Conservation (phyloP, 2,329 filamentous ascomycete genomes). For the Periconia sp. region DNA sequence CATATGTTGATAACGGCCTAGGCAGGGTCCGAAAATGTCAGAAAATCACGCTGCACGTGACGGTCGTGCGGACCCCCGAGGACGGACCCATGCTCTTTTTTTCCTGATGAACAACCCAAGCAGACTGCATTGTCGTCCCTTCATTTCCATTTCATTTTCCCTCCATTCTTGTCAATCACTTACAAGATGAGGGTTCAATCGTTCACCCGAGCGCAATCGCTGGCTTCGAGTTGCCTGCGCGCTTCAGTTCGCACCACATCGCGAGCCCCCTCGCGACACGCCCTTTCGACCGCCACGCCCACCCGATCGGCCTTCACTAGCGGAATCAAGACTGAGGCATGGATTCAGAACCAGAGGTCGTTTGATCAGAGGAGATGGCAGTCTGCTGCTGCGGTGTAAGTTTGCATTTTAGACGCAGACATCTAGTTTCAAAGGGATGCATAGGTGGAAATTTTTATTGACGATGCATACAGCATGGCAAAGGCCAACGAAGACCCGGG, state of each 20-base stretch:
- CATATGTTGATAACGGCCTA: not conserved
- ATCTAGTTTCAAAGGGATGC: conserved; percentile 12
- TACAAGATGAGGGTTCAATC: conserved; percentile 37
- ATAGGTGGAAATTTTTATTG: conserved; percentile 6
- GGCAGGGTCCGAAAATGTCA: not conserved
- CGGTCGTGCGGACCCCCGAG: not conserved
- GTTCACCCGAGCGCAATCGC: conserved; percentile 36
- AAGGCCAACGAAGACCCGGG: conserved; percentile 60
- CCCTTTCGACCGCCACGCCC: conserved; percentile 35
- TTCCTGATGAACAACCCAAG: conserved; percentile 11
- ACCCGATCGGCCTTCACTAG: conserved; percentile 29
- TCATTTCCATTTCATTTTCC: conserved; percentile 21
- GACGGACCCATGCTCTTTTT: not conserved
- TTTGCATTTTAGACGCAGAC: conserved; percentile 1
- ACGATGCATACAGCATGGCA: conserved; percentile 44
- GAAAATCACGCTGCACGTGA: not conserved
- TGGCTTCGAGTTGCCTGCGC: conserved; percentile 32
- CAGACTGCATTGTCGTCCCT: conserved; percentile 30
- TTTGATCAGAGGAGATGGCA: conserved; percentile 38
- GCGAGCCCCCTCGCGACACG: conserved; percentile 31
- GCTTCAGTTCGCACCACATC: conserved; percentile 25
- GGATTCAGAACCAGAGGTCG: conserved; percentile 26
- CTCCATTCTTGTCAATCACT: conserved; percentile 10
- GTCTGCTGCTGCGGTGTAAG: conserved; percentile 42
- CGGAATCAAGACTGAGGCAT: conserved; percentile 31